Conservation (phyloP, 176 grass and related monocot genomes). For the sorghum (Sorghum bicolor) region Sorghum_bicolor_NCBIv3 NC_012879.2:8657501-8658000, state of each 20-base stretch:
- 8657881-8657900: slow-evolving; percentile 54
- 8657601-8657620: slow-evolving; percentile 44
- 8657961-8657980: too few relatives aligned
- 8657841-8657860: slow-evolving; percentile 85
- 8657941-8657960: background rate
- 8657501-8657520: background rate
- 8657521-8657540: background rate
- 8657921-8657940: background rate
- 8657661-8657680: background rate
- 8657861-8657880: slow-evolving; percentile 38
- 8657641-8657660: background rate
- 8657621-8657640: slow-evolving; percentile 30
- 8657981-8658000: background rate
- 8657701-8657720: slow-evolving; percentile 22
- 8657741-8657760: slow-evolving; percentile 8
- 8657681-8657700: background rate
- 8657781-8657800: background rate
- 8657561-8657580: background rate
- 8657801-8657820: background rate
- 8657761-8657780: slow-evolving; percentile 14
- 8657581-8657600: slow-evolving; percentile 22
- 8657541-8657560: background rate
- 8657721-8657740: slow-evolving; percentile 42
- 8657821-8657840: slow-evolving; percentile 31
- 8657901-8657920: background rate